Base-by-base conservation (phyloP, 163 green algal species). In the Coccomyxa subellipsoidea region DNA sequence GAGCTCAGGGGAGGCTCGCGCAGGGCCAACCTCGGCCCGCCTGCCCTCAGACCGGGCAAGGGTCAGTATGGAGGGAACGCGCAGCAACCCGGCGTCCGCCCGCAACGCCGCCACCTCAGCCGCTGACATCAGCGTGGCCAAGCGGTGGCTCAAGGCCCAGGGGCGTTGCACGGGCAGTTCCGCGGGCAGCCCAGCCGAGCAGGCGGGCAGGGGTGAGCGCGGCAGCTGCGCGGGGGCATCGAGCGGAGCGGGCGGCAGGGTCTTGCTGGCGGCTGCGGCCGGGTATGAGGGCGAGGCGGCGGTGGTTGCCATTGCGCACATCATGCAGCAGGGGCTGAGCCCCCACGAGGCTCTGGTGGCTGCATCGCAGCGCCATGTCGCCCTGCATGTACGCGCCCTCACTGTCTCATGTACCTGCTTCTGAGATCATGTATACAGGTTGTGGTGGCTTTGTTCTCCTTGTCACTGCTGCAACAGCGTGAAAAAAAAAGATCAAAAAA, bases 201-300 rank as follows among this genome's bases (percentile, higher is more conserved):
- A n/a, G n/a, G n/a, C n/a, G n/a, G n/a, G n/a, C n/a, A 59, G 47
- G 47, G 47, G 23, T 66, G 7, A 35, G 25, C 23, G 31, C 35
- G n/a, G 7, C 6, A 36, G 1, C 31, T 54, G 27, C n/a, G 38
- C 40, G 72, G 35, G 77, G 29, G 59, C 9, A 6, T n/a, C 7
- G 25, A 72, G 7, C 31, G 9, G 18, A 59, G 54, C 2, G 2
- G 40, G 27, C 1, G 6, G 32, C 23, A 73, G 18, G 27, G 76
- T 86, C 36, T 54, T 86, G 32, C 36, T 86, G 38, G 83, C 83
- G 10, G 54, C 71, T 27, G 40, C 54, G 23, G 59, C 53, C n/a
- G 79, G 78, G 7, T 79, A 77, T 35, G 83, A 84, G 59, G 78
- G 78, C 1, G 83, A 86, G 31, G 83, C 83, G 53, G 83, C 79